Evolutionary conservation across 1,139 yeast genomes (phyloP), one percentile per base, ranked within the genome.

Genomic region (Yamadazyma trypodendri): DNA sequence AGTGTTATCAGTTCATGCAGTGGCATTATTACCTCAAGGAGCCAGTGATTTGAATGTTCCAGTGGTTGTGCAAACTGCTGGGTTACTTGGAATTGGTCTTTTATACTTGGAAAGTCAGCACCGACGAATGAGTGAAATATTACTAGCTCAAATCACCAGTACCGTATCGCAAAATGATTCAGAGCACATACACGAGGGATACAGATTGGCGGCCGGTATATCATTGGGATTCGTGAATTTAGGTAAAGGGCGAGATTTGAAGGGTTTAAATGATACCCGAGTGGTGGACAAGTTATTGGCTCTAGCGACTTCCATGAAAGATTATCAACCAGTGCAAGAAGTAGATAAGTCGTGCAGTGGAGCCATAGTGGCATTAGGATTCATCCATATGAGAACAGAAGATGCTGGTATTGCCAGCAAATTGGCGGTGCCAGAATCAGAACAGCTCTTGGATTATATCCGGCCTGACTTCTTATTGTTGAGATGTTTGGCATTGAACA

Each of bases 1-100:
- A 54, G 96, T 94, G 0, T 65, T 94, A 34, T 84, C 96, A 2
- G 96, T 94, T 8, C 98, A 94, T 60, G 88, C 95, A 6, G 89
- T 86, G 13, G 97, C 97, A 0, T 64, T 94, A 28, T 66, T 94
- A 21, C 99, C 99, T 0, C 79, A 78, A 25, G 97, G 97, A 0
- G 90, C 97, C 0, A 84, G 85, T 41, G 95, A 89, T 56, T 72
- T 92, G 52, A 88, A 92, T 56, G 95, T 94, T 9, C 80, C 89
- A 4, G 68, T 80, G 1, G 72, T 79, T 23, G 96, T 92, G 6
- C 98, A 92, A 58, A 81, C 95, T 0, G 96, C 97, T 0, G 97
- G 97, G 0, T 61, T 92, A 31, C 67, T 92, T 36, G 97, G 97
- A 0, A 79, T 94, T 45, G 99, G 98, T 0, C 66, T 94, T 41